Base-by-base conservation (phyloP, 805 yeast species). In the Saturnispora hagleri region DNA sequence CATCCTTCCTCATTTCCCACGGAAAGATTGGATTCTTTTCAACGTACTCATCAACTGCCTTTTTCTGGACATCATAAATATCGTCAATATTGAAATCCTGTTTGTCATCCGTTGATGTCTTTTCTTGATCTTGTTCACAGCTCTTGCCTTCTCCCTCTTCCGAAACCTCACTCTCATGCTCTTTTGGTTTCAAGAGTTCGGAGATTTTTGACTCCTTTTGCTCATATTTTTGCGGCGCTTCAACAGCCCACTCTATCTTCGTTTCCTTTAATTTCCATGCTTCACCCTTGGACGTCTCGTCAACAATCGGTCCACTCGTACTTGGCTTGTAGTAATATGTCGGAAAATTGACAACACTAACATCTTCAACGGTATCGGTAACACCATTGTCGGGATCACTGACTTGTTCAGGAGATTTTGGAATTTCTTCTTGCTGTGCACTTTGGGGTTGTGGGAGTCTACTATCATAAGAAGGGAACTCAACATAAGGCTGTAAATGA, bases 11-110 rank as follows among this genome's bases (percentile, higher is more conserved):
- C n/a, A 26, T 51, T 51, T 69, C 72, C 71, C 71, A 69, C 28
- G 72, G 72, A 61, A 69, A 69, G 24, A 68, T 63, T 1, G 69
- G 69, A 57, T 68, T 63, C 2, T 58, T 46, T 5, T 47, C 41
- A 13, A 61, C 64, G 50, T 64, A 64, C 13, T 49, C 50, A 40
- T 62, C 63, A 51, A 56, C 40, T 7, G 47, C 43, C 28, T 54
- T 46, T 13, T 31, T 34, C 13, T 26, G 34, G 22, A 33, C 47
- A 15, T 47, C 31, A 18, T 26, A 34, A 17, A 20, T 15, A 24
- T 35, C 20, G 18, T 22, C 33, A 28, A 48, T 31, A 31, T 27
- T 33, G 17, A 12, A 12, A 15, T 41, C 28, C n/a, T 36, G 40
- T 7, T 36, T n/a, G 40, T n/a, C 34, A 28, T 53, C 45, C 15